Evolutionary conservation across 768 basidiomycete species (phyloP).

Genomic region (Zangia roseola): DNA sequence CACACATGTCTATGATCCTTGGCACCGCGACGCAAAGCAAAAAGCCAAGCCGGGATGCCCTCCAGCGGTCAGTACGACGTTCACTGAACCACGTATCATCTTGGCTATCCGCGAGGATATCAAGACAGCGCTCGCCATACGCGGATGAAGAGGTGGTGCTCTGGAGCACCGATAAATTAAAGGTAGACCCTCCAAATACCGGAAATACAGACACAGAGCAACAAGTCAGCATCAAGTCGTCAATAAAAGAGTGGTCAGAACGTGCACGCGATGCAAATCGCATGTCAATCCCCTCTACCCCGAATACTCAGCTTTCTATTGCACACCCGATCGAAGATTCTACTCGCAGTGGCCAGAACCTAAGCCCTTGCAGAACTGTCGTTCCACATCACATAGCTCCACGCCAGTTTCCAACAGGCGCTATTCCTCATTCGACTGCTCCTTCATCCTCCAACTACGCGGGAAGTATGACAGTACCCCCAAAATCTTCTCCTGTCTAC

Average conservation of each 20-base stretch:
- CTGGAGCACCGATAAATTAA: conserved; percentile 35
- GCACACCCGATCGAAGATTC: conserved; percentile 8
- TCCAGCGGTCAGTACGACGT: conserved; percentile 16
- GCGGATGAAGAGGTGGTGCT: conserved; percentile 31
- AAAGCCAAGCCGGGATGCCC: conserved; percentile 8
- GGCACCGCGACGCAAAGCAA: conserved; percentile 2
- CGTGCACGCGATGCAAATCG: conserved; percentile 5
- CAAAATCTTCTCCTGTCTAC: conserved; percentile 43
- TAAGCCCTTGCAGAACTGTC: conserved; percentile 1
- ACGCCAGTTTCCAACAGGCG: conserved; percentile 1
- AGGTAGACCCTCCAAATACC: conserved; percentile 9
- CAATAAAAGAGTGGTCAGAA: conserved; percentile 7
- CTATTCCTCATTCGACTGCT: not conserved
- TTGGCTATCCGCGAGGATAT: conserved; percentile 36
- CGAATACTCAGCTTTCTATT: conserved; percentile 9
- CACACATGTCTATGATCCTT: conserved; percentile 23
- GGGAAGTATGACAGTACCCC: not conserved
- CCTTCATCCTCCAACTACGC: not conserved
- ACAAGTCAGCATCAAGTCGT: conserved; percentile 3
- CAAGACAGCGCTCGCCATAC: conserved; percentile 23
- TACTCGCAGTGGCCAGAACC: conserved; percentile 1
- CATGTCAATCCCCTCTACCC: conserved; percentile 2
- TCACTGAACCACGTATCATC: conserved; percentile 35
- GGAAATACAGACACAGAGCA: not conserved
- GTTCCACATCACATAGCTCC: not conserved